phyloP scores from a whole-genome alignment of 352 stramenopile species.

The Phytophthora megakarya region DNA sequence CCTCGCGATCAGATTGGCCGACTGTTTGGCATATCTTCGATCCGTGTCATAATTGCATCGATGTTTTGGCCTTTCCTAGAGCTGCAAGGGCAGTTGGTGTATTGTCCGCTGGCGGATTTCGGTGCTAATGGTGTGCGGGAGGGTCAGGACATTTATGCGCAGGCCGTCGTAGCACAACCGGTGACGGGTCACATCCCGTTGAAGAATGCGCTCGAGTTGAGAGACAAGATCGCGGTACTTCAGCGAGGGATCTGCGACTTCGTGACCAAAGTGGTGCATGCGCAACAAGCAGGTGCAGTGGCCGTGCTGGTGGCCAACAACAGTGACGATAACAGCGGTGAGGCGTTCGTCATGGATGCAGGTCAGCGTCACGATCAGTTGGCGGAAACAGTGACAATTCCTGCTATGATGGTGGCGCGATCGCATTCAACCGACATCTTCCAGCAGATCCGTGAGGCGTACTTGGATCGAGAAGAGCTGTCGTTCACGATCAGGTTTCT shows the following conservation, averaged over 20 bases:
- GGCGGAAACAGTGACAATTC: slow-evolving; percentile 44
- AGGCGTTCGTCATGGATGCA: slow-evolving; percentile 78
- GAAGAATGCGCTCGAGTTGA: slow-evolving; percentile 49
- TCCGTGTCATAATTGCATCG: background rate
- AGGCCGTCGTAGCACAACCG: slow-evolving; percentile 61
- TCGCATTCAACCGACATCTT: slow-evolving; percentile 51
- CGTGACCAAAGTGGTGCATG: slow-evolving; percentile 73
- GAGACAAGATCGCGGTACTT: slow-evolving; percentile 66
- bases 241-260: slow-evolving; percentile 79
- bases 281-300: slow-evolving; percentile 67
- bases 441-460: slow-evolving; percentile 53
- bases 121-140: slow-evolving; percentile 45
- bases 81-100: slow-evolving; percentile 56
- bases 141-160: slow-evolving; percentile 55
- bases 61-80: slow-evolving; percentile 84
- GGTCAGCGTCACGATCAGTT: slow-evolving; percentile 38
- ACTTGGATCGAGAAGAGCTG: slow-evolving; percentile 48
- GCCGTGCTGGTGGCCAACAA: slow-evolving; percentile 72
- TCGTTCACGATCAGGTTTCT: slow-evolving; percentile 63
- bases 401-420: slow-evolving; percentile 66
- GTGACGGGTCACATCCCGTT: slow-evolving; percentile 56
- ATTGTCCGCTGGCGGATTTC: slow-evolving; percentile 76
- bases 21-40: slow-evolving; percentile 19
- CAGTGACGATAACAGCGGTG: slow-evolving; percentile 23
- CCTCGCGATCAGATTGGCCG: slow-evolving; percentile 1